Percentiles rank a stretch among this genome's conserved stretches.
Conservation (phyloP, 768 basidiomycete species). For the Tulasnella sp. region DNA sequence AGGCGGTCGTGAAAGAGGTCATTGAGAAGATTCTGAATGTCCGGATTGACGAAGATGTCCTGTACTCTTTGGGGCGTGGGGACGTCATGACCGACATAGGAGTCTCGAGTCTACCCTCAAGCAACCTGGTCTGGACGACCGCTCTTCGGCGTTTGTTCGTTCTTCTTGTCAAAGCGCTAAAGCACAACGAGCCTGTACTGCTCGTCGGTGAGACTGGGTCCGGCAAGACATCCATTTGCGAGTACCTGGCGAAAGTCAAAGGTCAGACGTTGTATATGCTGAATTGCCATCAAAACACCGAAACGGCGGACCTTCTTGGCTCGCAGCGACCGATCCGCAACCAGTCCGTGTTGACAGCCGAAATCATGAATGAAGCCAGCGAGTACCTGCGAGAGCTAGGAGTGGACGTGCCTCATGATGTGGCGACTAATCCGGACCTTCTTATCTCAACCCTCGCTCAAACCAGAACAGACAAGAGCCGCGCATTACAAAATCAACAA, state of each 20-base stretch:
- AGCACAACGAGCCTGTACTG: constrained; percentile 86
- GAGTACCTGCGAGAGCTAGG: constrained; percentile 22
- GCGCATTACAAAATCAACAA: constrained; percentile 21
- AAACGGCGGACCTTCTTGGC: constrained; percentile 93
- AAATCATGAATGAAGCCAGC: constrained; percentile 25
- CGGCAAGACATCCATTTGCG: constrained; percentile 95
- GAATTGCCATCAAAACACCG: constrained; percentile 97
- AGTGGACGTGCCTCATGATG: neutral
- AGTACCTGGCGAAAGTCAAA: constrained; percentile 65
- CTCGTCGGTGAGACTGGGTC: constrained; percentile 96
- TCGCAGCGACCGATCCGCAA: constrained; percentile 83
- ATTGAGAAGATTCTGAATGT: constrained; percentile 87
- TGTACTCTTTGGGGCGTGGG: constrained; percentile 52
- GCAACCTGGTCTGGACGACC: constrained; percentile 76
- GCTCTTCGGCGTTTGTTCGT: constrained; percentile 87
- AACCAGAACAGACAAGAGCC: neutral
- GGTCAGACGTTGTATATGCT: constrained; percentile 55
- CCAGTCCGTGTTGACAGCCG: constrained; percentile 44
- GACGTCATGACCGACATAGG: constrained; percentile 29
- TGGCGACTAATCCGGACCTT: constrained; percentile 18
- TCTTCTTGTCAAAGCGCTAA: constrained; percentile 72
- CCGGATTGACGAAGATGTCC: constrained; percentile 52
- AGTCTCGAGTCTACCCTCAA: constrained; percentile 39
- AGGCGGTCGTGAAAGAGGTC: constrained; percentile 79
- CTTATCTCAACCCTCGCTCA: constrained; percentile 15